A percentile compares a stretch with the other conserved stretches of the same genome.
Evolutionary conservation across 805 yeast species (phyloP).

Genomic region (Metschnikowia amazonensis): DNA sequence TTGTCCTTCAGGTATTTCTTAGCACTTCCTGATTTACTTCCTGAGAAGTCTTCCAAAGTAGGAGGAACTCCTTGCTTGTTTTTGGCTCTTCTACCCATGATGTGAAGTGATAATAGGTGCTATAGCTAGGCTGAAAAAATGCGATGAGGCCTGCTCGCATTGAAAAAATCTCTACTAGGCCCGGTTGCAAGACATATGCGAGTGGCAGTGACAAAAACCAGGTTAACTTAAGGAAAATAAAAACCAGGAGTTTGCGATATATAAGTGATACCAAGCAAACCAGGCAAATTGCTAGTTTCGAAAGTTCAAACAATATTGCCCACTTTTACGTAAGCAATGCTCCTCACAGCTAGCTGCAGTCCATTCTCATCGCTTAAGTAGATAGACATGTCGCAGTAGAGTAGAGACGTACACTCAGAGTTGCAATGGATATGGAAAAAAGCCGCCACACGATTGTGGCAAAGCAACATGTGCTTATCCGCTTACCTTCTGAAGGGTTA

Average conservation of each 20-base stretch:
- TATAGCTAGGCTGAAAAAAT: constrained; percentile 11
- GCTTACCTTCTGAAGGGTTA: constrained; percentile 77
- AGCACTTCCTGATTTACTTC: constrained; percentile 23
- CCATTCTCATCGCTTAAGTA: background rate
- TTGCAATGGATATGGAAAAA: constrained; percentile 6
- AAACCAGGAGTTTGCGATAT: too few species aligned
- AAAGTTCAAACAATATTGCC: background rate
- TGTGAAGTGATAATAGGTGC: constrained; percentile 6
- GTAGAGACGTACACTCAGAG: too few species aligned
- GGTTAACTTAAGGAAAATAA: background rate
- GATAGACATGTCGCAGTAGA: background rate
- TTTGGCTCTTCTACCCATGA: constrained; percentile 90
- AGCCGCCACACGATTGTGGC: constrained; percentile 37
- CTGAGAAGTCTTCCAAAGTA: constrained; percentile 69
- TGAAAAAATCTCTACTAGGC: constrained; percentile 3
- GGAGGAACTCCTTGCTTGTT: constrained; percentile 95
- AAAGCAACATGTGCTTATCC: constrained; percentile 57
- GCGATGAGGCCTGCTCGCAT: constrained; percentile 17
- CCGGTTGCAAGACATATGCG: constrained; percentile 1
- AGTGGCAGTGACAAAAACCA: background rate
- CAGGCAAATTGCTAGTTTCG: too few species aligned
- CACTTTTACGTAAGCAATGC: background rate
- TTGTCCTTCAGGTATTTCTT: constrained; percentile 30
- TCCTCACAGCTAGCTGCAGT: constrained; percentile 1
- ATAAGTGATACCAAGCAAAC: too few species aligned